Evolutionary conservation across 1,139 yeast genomes (phyloP), one percentile per base, ranked within the genome.

Genomic region (Hansenula sp.): DNA sequence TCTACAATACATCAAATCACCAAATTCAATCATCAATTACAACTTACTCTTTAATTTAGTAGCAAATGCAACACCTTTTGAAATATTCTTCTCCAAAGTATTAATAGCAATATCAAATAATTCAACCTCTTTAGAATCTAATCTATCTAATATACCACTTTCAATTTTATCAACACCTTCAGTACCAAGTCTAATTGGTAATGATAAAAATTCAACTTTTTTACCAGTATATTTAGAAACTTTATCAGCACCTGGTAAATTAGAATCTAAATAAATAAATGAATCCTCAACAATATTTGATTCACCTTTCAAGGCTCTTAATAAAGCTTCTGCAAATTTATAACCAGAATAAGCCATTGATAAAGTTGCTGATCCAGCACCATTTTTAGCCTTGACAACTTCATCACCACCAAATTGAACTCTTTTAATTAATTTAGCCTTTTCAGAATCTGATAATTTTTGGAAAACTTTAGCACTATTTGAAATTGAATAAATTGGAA

Each of bases 361-460:
- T 50, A 82, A 69, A 14, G 90, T 82, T 22, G 89, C 90, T 9
- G 87, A 79, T 10, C 90, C 90, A 31, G 80, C 81, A 46, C 89
- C 89, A 50, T 79, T 73, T 60, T 82, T 82, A 21, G 89, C 89
- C 61, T 79, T 73, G 41, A 82, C 89, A 32, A 82, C 88, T 60
- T 82, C 90, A 60, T 82, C 90, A 53, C 89, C 89, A 45, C 88
- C 90, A 56, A 69, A 82, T 60, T 82, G 88, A 21, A 82, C 87
- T 49, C 88, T 66, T 52, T 79, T 62, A 29, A 81, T 64, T 42
- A 78, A 75, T 16, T 61, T 64, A 28, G 68, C 65, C 53, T 72
- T 71, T 35, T 65, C 61, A 12, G 64, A 47, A 32, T 60, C 51
- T 58, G 61, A 41, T 10, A 73, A 69, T 42, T 63, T 62, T 6